Base-by-base conservation (phyloP, 176 grass and related monocot species). In the Oryza punctata region DNA sequence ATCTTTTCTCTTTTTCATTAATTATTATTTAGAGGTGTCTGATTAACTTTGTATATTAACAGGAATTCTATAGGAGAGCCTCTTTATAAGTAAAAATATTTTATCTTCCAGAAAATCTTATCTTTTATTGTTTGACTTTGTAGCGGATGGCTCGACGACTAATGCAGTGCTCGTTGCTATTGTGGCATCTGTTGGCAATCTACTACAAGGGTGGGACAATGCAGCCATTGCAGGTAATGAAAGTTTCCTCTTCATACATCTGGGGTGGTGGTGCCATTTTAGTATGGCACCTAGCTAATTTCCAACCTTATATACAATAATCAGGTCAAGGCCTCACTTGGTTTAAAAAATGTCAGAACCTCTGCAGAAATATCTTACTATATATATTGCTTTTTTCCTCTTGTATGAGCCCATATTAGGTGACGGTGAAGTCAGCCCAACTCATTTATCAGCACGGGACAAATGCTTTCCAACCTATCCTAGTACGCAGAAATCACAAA, bases 191-290 rank as follows among this genome's bases (percentile, higher is more conserved):
- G 85, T 90, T 5, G 88, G 88, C 4, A 90, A 90, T 32, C 28
- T 93, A 32, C 45, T 93, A 16, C 91, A 93, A n/a, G 91, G 91
- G 13, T 93, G 91, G 85, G 88, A 93, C 19, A 90, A 90, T 69
- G 88, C 88, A 7, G 87, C 81, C 52, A 93, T 93, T 33, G 32
- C 32, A 33, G 32, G 32, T 33, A 33, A 33, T 4, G 4, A n/a
- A n/a, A n/a, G n/a, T n/a, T n/a, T n/a, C n/a, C n/a, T n/a, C n/a
- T n/a, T n/a, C n/a, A n/a, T n/a, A n/a, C n/a, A n/a, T n/a, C n/a
- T 28, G 18, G 47, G 27, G 66, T 65, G 11, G 23, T 80, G 35
- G 35, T 9, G 65, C 65, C 65, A 67, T 32, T 67, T 67, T 40
- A 21, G 0, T 0, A 35, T 40, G 68, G 5, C 4, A 23, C 19